Evolutionary conservation across 208 protist species (phyloP).

Genomic region (Naegleria gruberi): DNA sequence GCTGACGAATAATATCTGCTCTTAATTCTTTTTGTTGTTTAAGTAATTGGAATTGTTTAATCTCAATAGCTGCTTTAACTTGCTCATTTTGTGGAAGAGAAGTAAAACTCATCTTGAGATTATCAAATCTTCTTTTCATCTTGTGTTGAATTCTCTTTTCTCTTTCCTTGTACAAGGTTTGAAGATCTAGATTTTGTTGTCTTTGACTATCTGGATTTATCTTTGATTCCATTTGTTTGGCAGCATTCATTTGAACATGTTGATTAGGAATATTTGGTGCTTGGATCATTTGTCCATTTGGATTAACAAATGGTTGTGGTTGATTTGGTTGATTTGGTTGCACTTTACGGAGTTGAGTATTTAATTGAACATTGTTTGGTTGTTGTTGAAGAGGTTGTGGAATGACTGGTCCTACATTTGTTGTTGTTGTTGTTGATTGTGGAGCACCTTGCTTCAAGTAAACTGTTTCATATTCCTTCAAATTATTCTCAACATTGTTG

Average conservation of each 20-base stretch:
- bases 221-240: not conserved
- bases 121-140: not conserved
- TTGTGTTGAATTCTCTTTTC: slow-evolving; percentile 2
- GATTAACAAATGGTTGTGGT: not conserved
- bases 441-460: not conserved
- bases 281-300: no score
- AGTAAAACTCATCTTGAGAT: not conserved
- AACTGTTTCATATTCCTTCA: not conserved
- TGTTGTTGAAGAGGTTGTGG: not conserved
- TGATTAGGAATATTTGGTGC: not conserved
- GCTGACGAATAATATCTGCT: not conserved
- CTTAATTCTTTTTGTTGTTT: not conserved
- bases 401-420: not conserved
- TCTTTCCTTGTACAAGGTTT: not conserved
- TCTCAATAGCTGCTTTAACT: not conserved
- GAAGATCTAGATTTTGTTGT: not conserved
- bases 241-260: not conserved
- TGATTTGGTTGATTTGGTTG: not conserved
- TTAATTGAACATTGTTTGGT: not conserved
- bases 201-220: not conserved
- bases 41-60: slow-evolving; percentile 2
- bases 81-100: not conserved
- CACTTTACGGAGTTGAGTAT: not conserved
- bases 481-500: not conserved
- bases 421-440: not conserved